phyloP scores from a whole-genome alignment of 2,329 filamentous ascomycete species.

The Aspergillus alliaceus region DNA sequence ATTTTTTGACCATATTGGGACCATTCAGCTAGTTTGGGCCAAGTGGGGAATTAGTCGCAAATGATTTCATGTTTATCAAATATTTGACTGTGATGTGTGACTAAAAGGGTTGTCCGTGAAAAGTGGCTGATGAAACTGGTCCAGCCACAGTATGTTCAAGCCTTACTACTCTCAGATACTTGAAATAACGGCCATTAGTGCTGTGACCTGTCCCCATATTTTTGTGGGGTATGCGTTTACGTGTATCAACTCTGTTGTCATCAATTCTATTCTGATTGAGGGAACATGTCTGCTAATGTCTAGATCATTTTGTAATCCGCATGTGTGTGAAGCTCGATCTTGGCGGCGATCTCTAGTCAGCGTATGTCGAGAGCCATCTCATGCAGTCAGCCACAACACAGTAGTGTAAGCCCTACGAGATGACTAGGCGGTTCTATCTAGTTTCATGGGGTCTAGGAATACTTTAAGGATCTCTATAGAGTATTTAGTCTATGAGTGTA shows the following conservation, averaged over 20 bases:
- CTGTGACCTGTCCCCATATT: not conserved
- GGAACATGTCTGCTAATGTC: too few species aligned
- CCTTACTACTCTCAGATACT: too few species aligned
- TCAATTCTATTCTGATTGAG: not conserved
- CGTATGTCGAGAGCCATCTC: not conserved
- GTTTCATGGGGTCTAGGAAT: not conserved
- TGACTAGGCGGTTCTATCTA: too few species aligned
- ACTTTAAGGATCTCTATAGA: too few species aligned
- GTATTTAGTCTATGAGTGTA: too few species aligned
- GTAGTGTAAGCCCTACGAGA: not conserved
- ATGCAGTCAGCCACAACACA: not conserved
- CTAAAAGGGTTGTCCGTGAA: not conserved
- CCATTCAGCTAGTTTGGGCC: too few species aligned
- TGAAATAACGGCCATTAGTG: not conserved
- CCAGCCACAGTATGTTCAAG: too few species aligned
- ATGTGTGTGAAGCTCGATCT: not conserved
- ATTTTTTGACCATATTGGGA: not conserved
- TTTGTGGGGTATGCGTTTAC: not conserved
- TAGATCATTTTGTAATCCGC: too few species aligned
- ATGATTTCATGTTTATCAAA: not conserved
- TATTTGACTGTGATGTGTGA: not conserved
- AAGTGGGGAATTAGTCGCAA: not conserved
- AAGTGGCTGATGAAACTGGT: too few species aligned
- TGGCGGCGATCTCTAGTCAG: not conserved
- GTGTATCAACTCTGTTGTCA: too few species aligned